Conservation (phyloP, 257 asterid species). For the Ophiorrhiza pumila region DNA sequence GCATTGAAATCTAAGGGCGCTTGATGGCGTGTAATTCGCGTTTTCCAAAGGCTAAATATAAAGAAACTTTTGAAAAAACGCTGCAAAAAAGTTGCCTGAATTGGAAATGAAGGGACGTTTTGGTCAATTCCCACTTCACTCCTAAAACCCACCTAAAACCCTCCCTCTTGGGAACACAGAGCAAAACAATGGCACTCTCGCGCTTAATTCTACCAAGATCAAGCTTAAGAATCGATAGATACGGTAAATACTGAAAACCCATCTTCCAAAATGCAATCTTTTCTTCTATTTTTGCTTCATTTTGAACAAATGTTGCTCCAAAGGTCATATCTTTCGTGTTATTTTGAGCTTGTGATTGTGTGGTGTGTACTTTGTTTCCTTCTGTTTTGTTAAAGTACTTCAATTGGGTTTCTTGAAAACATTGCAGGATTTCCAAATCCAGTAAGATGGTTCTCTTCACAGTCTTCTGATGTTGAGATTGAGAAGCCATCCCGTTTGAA, state of each 20-base stretch:
- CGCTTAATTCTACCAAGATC: slow-evolving; percentile 40
- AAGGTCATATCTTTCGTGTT: not conserved
- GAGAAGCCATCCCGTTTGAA: slow-evolving; percentile 17
- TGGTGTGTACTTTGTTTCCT: not conserved
- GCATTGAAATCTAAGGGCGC: too few relatives aligned
- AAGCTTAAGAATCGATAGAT: slow-evolving; percentile 21
- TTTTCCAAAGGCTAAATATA: not conserved
- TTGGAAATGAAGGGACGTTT: not conserved
- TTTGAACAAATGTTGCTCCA: not conserved
- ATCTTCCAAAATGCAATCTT: not conserved
- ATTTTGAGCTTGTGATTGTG: not conserved
- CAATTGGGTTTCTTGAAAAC: not conserved
- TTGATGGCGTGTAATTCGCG: not conserved
- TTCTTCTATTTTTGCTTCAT: not conserved
- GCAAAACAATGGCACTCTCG: slow-evolving; percentile 40
- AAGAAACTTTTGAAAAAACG: not conserved
- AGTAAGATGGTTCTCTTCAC: slow-evolving; percentile 24
- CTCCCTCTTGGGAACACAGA: slow-evolving; percentile 10
- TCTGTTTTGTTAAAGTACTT: not conserved
- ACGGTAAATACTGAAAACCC: slow-evolving; percentile 26
- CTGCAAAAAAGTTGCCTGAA: not conserved
- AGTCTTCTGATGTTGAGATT: slow-evolving; percentile 20
- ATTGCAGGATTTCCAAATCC: slow-evolving; percentile 26
- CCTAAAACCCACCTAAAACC: slow-evolving; percentile 42
- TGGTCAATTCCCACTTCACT: not conserved